Evolutionary conservation across 129 eudicot genomes (phyloP), one percentile per base, ranked within the genome.

Genomic region (Dittrichia graveolens): DNA sequence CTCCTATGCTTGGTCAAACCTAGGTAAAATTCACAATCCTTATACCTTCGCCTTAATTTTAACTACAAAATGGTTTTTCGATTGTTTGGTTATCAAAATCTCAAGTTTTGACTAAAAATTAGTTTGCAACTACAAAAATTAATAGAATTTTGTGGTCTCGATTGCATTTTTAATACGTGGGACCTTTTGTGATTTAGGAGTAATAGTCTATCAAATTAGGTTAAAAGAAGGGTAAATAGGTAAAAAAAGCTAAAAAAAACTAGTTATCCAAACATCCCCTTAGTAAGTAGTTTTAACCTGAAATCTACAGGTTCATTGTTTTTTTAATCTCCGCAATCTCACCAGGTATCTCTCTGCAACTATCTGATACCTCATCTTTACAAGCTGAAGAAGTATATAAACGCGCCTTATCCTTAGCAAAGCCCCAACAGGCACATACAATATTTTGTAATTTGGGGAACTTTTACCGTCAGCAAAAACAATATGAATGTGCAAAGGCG

Each of bases 1-100:
- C 74, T 87, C 88, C 14, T 94, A 83, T 79, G 87, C 91, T 49
- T 94, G 99, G 99, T 94, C 97, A 57, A 94, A 90, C 78, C 94
- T 94, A 61, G 98, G 98, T 90, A 91, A 65, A 6, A 52, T n/a
- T 2, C 66, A 43, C 37, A 15, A 13, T 64, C 31, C 31, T 37
- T 57, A 64, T 41, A 69, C 39, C 15, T 43, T 5, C 34, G 8
- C 12, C n/a, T 38, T 37, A 35, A 45, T 45, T 73, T 61, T 59
- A 46, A 45, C 48, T 31, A 67, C 0, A 52, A 35, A 31, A 5
- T 8, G 8, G 38, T 18, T 10, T 44, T 16, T 5, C 24, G 10
- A 46, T 7, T 7, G 31, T 37, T 68, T 14, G 61, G 46, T 68
- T 19, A 53, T 19, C 42, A 70, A 54, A 54, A 12, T 55, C 6